Evolutionary conservation across 306 rosid species (phyloP), one percentile per base, ranked within the genome.

Genomic region (Prunus mume): DNA sequence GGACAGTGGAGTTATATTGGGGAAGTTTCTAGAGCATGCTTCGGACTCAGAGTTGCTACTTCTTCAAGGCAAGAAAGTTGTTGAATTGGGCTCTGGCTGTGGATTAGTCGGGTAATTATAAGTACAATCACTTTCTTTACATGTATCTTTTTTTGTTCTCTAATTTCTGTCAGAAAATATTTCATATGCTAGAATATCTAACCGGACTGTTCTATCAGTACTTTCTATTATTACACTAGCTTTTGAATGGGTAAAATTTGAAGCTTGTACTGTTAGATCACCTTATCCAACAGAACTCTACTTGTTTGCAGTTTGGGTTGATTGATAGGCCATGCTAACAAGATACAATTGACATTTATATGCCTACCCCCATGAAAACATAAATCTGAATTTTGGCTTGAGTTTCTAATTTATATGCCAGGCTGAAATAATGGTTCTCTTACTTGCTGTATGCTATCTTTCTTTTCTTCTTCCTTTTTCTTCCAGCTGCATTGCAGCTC

Each of bases 41-140:
- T 90, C 90, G 22, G 97, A 90, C 76, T 82, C 88, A 5, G 85
- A 85, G 63, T 75, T 81, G 80, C 92, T 88, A 83, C 71, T 66
- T 79, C 88, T 92, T 58, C 92, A 83, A 69, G 90, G 84, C 27
- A 90, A 88, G 86, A 92, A 87, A 83, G 73, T 86, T 67, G 83
- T 93, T 79, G 93, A 93, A 79, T 62, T 90, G 82, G 96, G 97
- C 65, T 90, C 93, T 45, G 93, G 97, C 52, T 93, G 97, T 49
- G 96, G 97, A 68, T 86, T 90, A 65, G 96, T 90, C 34, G 97
- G 97, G 96, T 90, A 83, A 81, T 78, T 63, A 65, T 62, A 22
- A 60, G 69, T 57, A 6, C 41, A 41, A 8, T 63, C 78, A 80
- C 76, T 17, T 41, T 72, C 46, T 75, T 57, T 11, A 15, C 25